Conservation (phyloP, 495 filamentous ascomycete species). For the Aspergillus saccharolyticus region DNA sequence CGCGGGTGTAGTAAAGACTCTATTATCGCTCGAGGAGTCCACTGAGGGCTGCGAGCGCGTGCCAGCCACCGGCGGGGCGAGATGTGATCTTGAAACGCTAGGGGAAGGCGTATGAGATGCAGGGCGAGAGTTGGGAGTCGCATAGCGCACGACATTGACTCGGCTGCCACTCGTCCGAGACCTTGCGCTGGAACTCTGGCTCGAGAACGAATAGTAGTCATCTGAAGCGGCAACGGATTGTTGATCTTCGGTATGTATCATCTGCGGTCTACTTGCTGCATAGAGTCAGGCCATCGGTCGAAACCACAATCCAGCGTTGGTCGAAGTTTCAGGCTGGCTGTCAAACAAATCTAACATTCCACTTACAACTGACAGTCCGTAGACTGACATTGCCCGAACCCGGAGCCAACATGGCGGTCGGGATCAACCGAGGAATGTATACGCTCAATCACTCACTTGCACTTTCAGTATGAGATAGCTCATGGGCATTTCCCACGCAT, state of each 20-base stretch:
- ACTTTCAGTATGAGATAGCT: conserved; percentile 3
- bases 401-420: conserved; percentile 33
- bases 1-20: conserved; percentile 26
- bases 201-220: conserved; percentile 63
- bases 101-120: conserved; percentile 31
- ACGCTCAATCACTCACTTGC: conserved; percentile 17
- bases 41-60: conserved; percentile 20
- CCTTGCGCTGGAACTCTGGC: conserved; percentile 39
- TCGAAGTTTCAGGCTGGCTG: neutral
- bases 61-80: conserved; percentile 19
- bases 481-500: conserved; percentile 19
- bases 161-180: conserved; percentile 44
- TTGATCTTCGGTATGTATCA: conserved; percentile 48
- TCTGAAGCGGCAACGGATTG: conserved; percentile 62
- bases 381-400: conserved; percentile 28
- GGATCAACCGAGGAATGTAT: conserved; percentile 21
- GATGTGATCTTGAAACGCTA: conserved; percentile 24
- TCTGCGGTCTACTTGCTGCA: conserved; percentile 49
- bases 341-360: neutral
- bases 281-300: conserved; percentile 1
- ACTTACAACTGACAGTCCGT: conserved; percentile 35
- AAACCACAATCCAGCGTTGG: neutral
- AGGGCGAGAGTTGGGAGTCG: conserved; percentile 43
- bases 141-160: conserved; percentile 46
- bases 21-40: conserved; percentile 11